Percentiles rank a stretch among this genome's conserved stretches.
Evolutionary conservation across 192 early-diverging fungal species (phyloP).

Genomic region (Dissophora ornata): DNA sequence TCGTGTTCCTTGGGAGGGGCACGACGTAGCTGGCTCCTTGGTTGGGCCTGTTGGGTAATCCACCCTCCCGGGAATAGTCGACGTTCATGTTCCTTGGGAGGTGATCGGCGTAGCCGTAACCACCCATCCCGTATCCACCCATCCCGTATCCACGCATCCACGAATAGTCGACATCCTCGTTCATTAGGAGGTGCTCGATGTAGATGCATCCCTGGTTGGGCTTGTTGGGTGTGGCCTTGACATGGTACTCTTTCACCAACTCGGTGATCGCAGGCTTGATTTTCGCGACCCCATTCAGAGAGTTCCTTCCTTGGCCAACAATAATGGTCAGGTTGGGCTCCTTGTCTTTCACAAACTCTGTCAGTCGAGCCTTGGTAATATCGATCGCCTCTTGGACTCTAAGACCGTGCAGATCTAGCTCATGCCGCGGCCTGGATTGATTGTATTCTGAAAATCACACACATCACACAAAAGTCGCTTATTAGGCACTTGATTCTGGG

Average conservation of each 20-base stretch:
- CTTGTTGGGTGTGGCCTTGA: constrained; percentile 61
- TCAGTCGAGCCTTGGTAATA: constrained; percentile 59
- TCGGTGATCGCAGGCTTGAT: constrained; percentile 74
- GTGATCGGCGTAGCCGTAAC: too few species aligned
- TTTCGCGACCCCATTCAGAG: constrained; percentile 65
- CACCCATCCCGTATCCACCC: too few species aligned
- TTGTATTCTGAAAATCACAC: constrained; percentile 57
- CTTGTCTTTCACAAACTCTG: constrained; percentile 59
- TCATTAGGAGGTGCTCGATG: constrained; percentile 58
- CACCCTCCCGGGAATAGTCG: too few species aligned
- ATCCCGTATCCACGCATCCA: too few species aligned
- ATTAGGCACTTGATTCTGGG: too few species aligned
- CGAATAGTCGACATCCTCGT: constrained; percentile 56
- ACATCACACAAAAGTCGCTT: too few species aligned
- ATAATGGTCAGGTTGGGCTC: constrained; percentile 65
- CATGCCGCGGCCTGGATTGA: constrained; percentile 37
- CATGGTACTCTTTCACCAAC: constrained; percentile 61
- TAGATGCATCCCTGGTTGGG: constrained; percentile 71
- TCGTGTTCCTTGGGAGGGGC: too few species aligned
- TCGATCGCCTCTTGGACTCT: constrained; percentile 72
- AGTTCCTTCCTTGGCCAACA: constrained; percentile 73
- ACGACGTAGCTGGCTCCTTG: too few species aligned
- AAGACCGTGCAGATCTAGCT: constrained; percentile 78
- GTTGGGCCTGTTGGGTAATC: too few species aligned
- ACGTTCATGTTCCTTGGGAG: too few species aligned